Conservation (phyloP, 2,329 filamentous ascomycete species). For the Epichloe glyceriae region DNA sequence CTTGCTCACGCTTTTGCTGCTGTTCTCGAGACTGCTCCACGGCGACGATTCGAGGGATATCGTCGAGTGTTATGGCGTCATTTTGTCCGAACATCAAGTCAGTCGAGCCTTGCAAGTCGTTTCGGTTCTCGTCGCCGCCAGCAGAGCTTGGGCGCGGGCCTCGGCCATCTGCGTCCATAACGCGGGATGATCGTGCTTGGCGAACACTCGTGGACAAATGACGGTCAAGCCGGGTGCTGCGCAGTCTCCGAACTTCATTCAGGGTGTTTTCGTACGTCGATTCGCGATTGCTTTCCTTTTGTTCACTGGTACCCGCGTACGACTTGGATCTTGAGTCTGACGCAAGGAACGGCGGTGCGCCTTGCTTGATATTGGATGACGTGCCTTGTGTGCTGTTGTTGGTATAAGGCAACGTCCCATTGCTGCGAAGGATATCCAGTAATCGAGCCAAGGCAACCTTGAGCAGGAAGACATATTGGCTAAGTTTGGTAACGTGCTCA, state of each 20-base stretch:
- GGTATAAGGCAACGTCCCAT: slow-evolving; percentile 64
- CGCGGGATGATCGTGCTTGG: slow-evolving; percentile 77
- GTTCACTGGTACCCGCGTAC: slow-evolving; percentile 43
- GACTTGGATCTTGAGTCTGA: slow-evolving; percentile 63
- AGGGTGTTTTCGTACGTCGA: slow-evolving; percentile 91
- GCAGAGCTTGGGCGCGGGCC: slow-evolving; percentile 66
- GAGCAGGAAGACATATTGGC: slow-evolving; percentile 89
- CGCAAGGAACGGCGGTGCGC: slow-evolving; percentile 31
- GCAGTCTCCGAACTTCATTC: slow-evolving; percentile 81
- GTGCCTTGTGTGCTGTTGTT: slow-evolving; percentile 44
- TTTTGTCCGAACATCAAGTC: slow-evolving; percentile 81
- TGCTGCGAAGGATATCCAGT: slow-evolving; percentile 73
- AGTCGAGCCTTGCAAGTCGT: slow-evolving; percentile 38
- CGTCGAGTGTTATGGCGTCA: slow-evolving; percentile 85
- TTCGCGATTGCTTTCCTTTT: slow-evolving; percentile 41
- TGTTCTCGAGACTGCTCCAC: slow-evolving; percentile 91
- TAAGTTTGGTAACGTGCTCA: slow-evolving; percentile 67
- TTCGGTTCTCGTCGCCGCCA: slow-evolving; percentile 41
- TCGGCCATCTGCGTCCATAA: slow-evolving; percentile 53
- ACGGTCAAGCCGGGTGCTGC: slow-evolving; percentile 88
- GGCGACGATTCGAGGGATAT: slow-evolving; percentile 91
- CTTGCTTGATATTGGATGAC: slow-evolving; percentile 4
- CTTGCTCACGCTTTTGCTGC: slow-evolving; percentile 49
- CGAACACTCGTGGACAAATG: slow-evolving; percentile 87
- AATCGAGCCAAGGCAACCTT: slow-evolving; percentile 83